These are phyloP conservation scores for Russula dissimulans DNA, from an alignment of 768 basidiomycete genomes.

Conservation along the genomic window DNA sequence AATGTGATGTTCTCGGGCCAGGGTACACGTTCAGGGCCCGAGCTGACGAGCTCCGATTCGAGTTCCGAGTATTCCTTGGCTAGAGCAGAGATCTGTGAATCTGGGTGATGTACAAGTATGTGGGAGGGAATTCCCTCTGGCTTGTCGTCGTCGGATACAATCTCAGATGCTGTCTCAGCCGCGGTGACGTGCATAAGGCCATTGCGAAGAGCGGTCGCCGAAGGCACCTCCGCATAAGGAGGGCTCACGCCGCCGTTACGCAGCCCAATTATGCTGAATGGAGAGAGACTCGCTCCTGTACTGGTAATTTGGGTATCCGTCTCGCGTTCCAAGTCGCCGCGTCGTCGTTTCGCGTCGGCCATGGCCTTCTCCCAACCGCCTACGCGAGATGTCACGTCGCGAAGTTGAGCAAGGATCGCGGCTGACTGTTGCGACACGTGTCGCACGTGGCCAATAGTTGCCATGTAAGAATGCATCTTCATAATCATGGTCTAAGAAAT, in stretches of 20 bases:
- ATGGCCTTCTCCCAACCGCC: constrained; percentile 67
- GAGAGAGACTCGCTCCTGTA: constrained; percentile 11
- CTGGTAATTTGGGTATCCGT: constrained; percentile 20
- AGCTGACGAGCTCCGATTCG: constrained; percentile 63
- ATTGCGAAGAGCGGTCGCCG: constrained; percentile 45
- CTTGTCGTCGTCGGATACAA: constrained; percentile 8
- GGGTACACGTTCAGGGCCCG: constrained; percentile 53
- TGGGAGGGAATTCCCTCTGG: constrained; percentile 28
- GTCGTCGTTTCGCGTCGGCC: constrained; percentile 37
- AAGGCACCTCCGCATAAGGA: constrained; percentile 46
- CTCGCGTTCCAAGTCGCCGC: constrained; percentile 32
- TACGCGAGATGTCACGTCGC: constrained; percentile 36
- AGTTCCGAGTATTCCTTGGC: constrained; percentile 73
- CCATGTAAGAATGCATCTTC: constrained; percentile 94
- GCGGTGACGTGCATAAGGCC: constrained; percentile 32
- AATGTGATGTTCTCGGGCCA: constrained; percentile 85
- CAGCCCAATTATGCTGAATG: constrained; percentile 35
- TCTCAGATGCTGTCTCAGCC: background rate
- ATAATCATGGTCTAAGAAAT: constrained; percentile 64
- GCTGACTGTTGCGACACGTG: constrained; percentile 39
- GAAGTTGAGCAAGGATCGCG: constrained; percentile 35
- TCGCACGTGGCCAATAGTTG: constrained; percentile 78
- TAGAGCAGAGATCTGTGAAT: constrained; percentile 50
- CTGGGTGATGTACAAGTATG: constrained; percentile 56
- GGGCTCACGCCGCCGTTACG: constrained; percentile 36